Base-by-base conservation (phyloP, 345 rosid species). In the Moringa oleifera region DNA sequence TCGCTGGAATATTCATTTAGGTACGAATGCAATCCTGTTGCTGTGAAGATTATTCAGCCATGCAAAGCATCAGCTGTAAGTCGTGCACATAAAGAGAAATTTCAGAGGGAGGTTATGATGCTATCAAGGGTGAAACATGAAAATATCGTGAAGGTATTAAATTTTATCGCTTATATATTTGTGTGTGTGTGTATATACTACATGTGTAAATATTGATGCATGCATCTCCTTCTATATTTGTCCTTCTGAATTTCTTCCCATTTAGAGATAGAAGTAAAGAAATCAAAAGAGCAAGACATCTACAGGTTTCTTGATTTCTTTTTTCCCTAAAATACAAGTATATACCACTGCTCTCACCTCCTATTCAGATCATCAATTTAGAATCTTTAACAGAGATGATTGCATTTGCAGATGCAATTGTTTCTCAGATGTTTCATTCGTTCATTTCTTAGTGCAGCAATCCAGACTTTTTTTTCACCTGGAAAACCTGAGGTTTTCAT, bases 31-130 rank as follows among this genome's bases (percentile, higher is more conserved):
- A 10, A 57, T 36, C 71, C 70, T 17, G 87, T 86, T 62, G 89
- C 89, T 0, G 85, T 83, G 68, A 86, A 86, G 75, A 25, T 81
- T 7, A 25, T 86, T 37, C 78, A 75, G 47, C 87, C 85, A 11
- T 57, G 68, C 68, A 68, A 68, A 51, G 59, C 76, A 23, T 36
- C 68, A 24, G 72, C 68, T 58, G 73, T 62, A 41, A 70, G 55
- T 57, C 64, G 51, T 25, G 67, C 71, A 4, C 72, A 66, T 52
- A 83, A 81, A 66, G 68, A 64, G 65, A 70, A 41, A 23, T 85
- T 87, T 56, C 77, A 73, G 67, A 79, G 80, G 55, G 90, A 87
- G 73, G 88, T 87, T 58, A 15, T 66, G n/a, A 16, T 80, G 61
- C 76, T 81, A 56, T 75, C 95, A 20, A 75, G 56, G 52, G 56